A percentile compares a stretch with the other conserved stretches of the same genome.
phyloP scores from a whole-genome alignment of 2,329 filamentous ascomycete genomes.

The Coniochaeta ligniaria region DNA sequence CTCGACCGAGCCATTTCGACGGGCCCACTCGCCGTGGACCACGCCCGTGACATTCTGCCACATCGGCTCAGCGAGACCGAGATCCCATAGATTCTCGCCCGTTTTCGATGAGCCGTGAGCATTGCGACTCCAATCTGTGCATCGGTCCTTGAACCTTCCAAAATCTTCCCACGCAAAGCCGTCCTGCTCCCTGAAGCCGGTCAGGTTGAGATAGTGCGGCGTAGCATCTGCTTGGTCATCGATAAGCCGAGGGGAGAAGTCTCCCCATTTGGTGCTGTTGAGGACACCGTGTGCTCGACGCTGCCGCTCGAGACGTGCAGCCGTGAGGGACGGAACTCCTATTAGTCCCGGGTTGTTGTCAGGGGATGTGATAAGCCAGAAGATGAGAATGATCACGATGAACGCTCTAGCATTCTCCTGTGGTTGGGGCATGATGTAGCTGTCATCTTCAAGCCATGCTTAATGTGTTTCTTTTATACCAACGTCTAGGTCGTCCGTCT shows the following conservation, averaged over 20 bases:
- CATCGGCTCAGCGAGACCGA: constrained; percentile 31
- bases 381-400: constrained; percentile 34
- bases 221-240: constrained; percentile 19
- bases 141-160: constrained; percentile 56
- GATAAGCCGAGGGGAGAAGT: constrained; percentile 41
- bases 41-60: constrained; percentile 77
- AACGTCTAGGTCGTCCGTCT: background rate
- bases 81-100: constrained; percentile 20
- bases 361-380: constrained; percentile 36
- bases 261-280: constrained; percentile 51
- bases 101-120: constrained; percentile 27
- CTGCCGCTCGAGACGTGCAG: constrained; percentile 43
- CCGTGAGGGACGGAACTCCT: constrained; percentile 30
- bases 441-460: background rate
- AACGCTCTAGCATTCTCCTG: constrained; percentile 37
- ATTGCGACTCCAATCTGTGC: constrained; percentile 52
- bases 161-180: constrained; percentile 74
- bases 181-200: constrained; percentile 68
- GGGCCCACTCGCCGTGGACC: constrained; percentile 69
- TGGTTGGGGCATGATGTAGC: constrained; percentile 31
- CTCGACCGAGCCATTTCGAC: constrained; percentile 40
- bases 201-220: constrained; percentile 57
- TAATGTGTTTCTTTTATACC: background rate
- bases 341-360: constrained; percentile 34
- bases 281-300: constrained; percentile 44